Base-by-base conservation (phyloP, 768 basidiomycete genomes). In the Crassisporium funariophilum region DNA sequence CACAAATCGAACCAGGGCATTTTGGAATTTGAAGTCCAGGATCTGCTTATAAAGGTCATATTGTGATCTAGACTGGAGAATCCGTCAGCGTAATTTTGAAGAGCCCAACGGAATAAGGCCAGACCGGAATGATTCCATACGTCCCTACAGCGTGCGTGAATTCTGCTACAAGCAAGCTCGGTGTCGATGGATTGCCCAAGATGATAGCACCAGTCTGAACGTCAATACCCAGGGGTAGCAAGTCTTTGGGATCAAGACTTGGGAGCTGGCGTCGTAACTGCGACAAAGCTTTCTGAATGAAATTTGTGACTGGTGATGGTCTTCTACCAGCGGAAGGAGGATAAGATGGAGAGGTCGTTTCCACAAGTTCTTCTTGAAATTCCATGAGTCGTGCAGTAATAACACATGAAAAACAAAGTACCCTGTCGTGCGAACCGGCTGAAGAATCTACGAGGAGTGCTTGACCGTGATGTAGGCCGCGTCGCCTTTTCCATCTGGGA, bases 161-260 rank as follows among this genome's bases (percentile, higher is more conserved):
- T 59, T 93, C 90, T 0, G 82, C 81, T 19, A 97, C 83, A 31
- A 95, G 75, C 4, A 97, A 69, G 57, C 74, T 86, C 0, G 88
- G 86, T 0, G 92, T 97, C 0, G 95, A 90, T 16, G 79, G 69
- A 67, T 95, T 98, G 9, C 95, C 95, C 15, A 86, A 77, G 15
- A 88, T 80, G 37, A 98, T 81, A 13, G 88, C 88, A 19, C 91
- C 91, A 42, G 85, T 91, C 24, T 73, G 71, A n/a, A 87, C 73
- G 50, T 83, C 79, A 43, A 98, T 75, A 19, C 91, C 89, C 47
- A 97, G 63, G 2, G 95, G 95, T 5, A 98, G 70, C n/a, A 94
- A 67, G 59, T 94, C 90, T 55, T 86, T 87, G 13, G 87, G 80
- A 57, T 91, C 85, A 24, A 91, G 70, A 48, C 73, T 80, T 2